Percentiles rank a stretch among this genome's conserved stretches.
These are phyloP conservation scores for Leucocoprinus birnbaumii DNA, from an alignment of 768 basidiomycete genomes.

Conservation along the genomic window DNA sequence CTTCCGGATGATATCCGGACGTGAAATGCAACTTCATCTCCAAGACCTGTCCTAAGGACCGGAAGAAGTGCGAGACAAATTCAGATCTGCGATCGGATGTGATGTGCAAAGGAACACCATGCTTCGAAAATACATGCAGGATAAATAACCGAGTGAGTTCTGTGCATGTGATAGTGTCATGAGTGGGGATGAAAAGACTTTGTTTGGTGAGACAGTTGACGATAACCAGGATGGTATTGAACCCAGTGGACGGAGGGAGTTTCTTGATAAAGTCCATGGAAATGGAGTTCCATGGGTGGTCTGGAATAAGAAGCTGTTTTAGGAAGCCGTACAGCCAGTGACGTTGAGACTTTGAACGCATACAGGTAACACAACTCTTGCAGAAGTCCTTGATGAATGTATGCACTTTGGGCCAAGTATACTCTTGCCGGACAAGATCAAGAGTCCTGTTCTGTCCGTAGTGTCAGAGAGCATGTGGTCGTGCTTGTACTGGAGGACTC, in stretches of 20 bases:
- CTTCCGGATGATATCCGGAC: no score
- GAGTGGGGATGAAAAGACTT: neutral
- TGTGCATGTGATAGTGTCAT: no score
- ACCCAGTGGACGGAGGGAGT: conserved; percentile 34
- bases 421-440: neutral
- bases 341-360: neutral
- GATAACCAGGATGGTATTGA: conserved; percentile 33
- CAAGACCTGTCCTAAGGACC: no score
- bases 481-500: no score
- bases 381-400: neutral
- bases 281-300: neutral
- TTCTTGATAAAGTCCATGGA: conserved; percentile 38
- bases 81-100: no score
- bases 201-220: conserved; percentile 31
- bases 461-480: no score
- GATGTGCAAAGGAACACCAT: no score
- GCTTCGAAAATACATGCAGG: no score
- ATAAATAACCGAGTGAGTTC: no score
- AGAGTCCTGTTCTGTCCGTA: no score
- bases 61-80: no score
- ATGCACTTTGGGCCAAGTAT: neutral
- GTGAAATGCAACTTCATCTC: no score
- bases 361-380: neutral
- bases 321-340: neutral
- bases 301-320: neutral